Percentiles rank a stretch among this genome's conserved stretches.
Evolutionary conservation across 2,329 filamentous ascomycete genomes (phyloP).

Genomic region (Xenoacremonium recifei): DNA sequence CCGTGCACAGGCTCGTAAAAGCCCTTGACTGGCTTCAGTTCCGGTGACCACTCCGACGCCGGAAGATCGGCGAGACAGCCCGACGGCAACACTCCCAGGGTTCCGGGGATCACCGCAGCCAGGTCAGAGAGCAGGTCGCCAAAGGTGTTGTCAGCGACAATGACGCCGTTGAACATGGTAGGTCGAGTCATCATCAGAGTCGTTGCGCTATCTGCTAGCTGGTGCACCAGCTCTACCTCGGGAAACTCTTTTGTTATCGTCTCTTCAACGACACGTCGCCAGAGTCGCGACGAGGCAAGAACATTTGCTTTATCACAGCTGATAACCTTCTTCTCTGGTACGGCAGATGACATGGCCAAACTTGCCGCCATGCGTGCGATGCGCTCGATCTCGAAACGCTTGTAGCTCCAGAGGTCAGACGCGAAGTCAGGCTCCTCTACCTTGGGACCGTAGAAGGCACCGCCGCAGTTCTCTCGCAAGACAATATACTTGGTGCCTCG

Average conservation of each 20-base stretch:
- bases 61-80: not conserved
- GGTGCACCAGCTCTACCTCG: slow-evolving; percentile 75
- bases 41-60: too few species aligned
- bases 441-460: not conserved
- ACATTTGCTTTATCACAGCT: slow-evolving; percentile 93
- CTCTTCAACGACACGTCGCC: slow-evolving; percentile 80
- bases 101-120: not conserved
- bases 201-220: slow-evolving; percentile 87
- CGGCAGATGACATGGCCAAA: not conserved
- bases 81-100: not conserved
- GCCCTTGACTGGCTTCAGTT: not conserved
- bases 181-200: slow-evolving; percentile 97
- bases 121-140: not conserved
- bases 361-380: not conserved
- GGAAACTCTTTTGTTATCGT: slow-evolving; percentile 86
- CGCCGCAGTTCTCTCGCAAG: not conserved
- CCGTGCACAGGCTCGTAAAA: not conserved
- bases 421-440: not conserved
- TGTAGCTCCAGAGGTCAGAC: not conserved
- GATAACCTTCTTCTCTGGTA: slow-evolving; percentile 55
- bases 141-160: slow-evolving; percentile 74
- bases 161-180: slow-evolving; percentile 76
- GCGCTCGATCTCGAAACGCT: not conserved
- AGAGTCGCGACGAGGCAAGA: slow-evolving; percentile 79
- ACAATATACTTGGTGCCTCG: not conserved